Conservation (phyloP, 495 filamentous ascomycete genomes). For the Hypoxylon cercidicola region DNA sequence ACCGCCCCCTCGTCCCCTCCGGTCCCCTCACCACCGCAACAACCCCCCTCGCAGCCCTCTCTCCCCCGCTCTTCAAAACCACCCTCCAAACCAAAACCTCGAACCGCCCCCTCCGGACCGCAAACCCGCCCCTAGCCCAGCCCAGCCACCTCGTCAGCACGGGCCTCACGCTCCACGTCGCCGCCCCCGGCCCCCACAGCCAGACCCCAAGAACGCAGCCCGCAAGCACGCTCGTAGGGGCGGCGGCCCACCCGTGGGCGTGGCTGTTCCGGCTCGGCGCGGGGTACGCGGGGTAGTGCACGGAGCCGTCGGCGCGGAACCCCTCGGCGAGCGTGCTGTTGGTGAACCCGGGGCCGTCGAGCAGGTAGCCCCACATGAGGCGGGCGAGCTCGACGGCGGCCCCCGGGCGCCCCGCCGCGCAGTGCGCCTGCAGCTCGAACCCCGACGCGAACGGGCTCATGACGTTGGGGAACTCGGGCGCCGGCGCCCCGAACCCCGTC, state of each 20-base stretch:
- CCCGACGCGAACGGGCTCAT: constrained; percentile 70
- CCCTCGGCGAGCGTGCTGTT: constrained; percentile 71
- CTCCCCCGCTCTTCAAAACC: constrained; percentile 24
- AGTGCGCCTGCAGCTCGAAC: constrained; percentile 70
- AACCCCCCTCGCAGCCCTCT: constrained; percentile 40
- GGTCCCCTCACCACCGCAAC: constrained; percentile 57
- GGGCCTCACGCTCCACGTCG: constrained; percentile 63
- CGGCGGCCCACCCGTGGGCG: constrained; percentile 70
- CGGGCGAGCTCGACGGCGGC: constrained; percentile 67
- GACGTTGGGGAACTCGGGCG: constrained; percentile 66
- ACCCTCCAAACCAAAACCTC: constrained; percentile 49
- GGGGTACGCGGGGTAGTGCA: constrained; percentile 67
- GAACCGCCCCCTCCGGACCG: constrained; percentile 63
- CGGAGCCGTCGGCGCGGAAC: constrained; percentile 63
- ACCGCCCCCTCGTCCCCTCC: constrained; percentile 55
- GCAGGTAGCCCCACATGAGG: constrained; percentile 70
- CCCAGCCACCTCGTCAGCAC: constrained; percentile 61
- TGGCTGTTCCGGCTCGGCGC: constrained; percentile 64
- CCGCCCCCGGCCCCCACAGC: constrained; percentile 58
- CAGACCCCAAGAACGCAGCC: constrained; percentile 65
- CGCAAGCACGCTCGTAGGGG: constrained; percentile 66
- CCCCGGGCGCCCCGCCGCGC: constrained; percentile 54
- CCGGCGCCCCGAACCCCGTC: constrained; percentile 67
- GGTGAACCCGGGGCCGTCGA: constrained; percentile 69
- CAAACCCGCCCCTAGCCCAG: constrained; percentile 65